A percentile compares a stretch with the other conserved stretches of the same genome.
phyloP scores from a whole-genome alignment of 176 grass and related monocot species.

The Bromus sterilis region DNA sequence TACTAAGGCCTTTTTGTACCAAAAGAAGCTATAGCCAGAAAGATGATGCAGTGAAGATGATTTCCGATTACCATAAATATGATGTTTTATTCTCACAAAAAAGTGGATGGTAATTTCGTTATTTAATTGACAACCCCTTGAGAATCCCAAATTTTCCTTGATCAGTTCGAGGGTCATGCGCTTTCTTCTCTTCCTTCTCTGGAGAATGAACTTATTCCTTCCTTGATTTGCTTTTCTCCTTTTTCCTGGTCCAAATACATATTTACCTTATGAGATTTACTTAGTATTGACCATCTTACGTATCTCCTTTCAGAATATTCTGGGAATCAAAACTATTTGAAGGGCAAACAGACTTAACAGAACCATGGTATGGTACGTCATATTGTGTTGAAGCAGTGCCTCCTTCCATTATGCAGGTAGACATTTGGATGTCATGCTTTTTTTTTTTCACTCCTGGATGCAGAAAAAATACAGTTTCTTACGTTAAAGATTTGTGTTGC shows the following conservation, averaged over 20 bases:
- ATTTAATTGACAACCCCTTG: neutral
- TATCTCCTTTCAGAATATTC: conserved; percentile 64
- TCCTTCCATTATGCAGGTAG: conserved; percentile 56
- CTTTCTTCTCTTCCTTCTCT: neutral
- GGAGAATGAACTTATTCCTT: neutral
- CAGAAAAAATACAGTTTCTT: conserved; percentile 1
- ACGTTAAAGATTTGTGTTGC: conserved; percentile 13
- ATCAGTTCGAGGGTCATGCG: neutral
- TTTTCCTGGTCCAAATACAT: neutral
- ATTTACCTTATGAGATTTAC: neutral
- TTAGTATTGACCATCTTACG: neutral
- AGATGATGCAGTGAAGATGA: neutral
- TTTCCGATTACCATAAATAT: neutral
- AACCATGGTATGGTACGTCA: conserved; percentile 88
- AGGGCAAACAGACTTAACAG: conserved; percentile 57
- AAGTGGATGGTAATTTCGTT: neutral
- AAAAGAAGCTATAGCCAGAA: neutral
- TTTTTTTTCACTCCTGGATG: neutral
- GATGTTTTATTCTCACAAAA: neutral
- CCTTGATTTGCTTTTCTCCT: neutral
- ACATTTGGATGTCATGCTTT: neutral
- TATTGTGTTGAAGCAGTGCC: conserved; percentile 64
- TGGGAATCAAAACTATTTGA: conserved; percentile 86
- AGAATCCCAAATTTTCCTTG: neutral
- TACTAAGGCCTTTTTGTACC: neutral